phyloP scores from a whole-genome alignment of 83 land plant genomes.

The Thuja plicata region DNA sequence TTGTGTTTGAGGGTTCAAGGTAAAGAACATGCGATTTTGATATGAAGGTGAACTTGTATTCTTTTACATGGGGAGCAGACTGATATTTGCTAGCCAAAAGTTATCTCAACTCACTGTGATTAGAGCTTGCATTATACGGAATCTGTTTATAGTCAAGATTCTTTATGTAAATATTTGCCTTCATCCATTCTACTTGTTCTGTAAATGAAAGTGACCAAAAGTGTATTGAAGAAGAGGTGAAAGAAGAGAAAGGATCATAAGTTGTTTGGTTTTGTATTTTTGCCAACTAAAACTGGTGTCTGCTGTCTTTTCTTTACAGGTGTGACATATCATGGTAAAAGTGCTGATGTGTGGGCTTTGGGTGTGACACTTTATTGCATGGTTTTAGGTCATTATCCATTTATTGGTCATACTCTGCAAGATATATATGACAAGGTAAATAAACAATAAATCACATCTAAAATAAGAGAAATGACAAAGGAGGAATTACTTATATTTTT shows the following conservation, averaged over 20 bases:
- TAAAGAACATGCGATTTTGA: neutral
- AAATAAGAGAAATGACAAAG: neutral
- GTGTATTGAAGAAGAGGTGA: neutral
- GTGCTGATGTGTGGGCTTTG: slow-evolving; percentile 23
- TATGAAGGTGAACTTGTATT: neutral
- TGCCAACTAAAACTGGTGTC: neutral
- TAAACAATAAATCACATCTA: neutral
- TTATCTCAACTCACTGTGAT: neutral
- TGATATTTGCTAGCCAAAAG: neutral
- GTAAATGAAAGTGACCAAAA: neutral
- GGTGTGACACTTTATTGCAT: slow-evolving; percentile 26
- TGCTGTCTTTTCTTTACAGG: slow-evolving; percentile 1
- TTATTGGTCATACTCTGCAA: slow-evolving; percentile 15
- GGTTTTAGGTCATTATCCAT: slow-evolving; percentile 19
- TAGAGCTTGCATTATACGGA: neutral
- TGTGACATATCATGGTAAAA: slow-evolving; percentile 24
- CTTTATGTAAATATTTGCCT: neutral
- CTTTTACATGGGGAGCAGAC: neutral
- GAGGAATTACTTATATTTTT: slow-evolving; percentile 6
- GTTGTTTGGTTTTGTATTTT: neutral
- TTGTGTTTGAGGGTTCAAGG: neutral
- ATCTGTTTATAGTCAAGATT: neutral
- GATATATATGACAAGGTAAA: slow-evolving; percentile 23
- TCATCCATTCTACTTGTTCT: neutral
- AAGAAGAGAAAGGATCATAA: neutral